Percentiles rank a stretch among this genome's conserved stretches.
Evolutionary conservation across 2,329 filamentous ascomycete species (phyloP).

Genomic region (Sporothrix brasiliensis): DNA sequence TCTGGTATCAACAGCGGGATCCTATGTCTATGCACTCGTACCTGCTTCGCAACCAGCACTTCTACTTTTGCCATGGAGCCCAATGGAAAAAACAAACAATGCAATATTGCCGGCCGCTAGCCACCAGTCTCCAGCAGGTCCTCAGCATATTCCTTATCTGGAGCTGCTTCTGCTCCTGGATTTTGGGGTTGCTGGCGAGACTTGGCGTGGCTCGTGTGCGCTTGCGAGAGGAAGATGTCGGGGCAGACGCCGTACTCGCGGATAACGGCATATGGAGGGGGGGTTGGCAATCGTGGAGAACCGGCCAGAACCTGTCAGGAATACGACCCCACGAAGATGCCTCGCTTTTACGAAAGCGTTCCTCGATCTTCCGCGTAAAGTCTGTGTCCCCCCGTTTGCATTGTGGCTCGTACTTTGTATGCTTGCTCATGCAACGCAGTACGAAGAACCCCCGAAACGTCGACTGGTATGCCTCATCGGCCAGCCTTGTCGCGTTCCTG

Average conservation of each 20-base stretch:
- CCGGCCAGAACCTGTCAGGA: not conserved
- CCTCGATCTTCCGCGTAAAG: constrained; percentile 21
- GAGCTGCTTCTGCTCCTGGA: not conserved
- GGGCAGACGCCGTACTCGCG: not conserved
- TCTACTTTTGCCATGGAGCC: not conserved
- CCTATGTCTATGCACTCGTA: not conserved
- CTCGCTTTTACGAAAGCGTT: constrained; percentile 5
- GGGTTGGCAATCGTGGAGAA: not conserved
- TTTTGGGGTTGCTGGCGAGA: constrained; percentile 5
- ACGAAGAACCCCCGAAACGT: too few relatives aligned
- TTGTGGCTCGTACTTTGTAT: too few relatives aligned
- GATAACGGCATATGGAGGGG: not conserved
- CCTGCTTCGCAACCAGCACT: not conserved
- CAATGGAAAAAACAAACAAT: not conserved
- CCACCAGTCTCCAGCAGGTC: not conserved
- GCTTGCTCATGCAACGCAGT: too few relatives aligned
- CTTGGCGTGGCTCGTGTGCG: constrained; percentile 17
- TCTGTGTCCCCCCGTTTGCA: not conserved
- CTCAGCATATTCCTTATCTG: not conserved
- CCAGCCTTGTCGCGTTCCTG: constrained; percentile 7
- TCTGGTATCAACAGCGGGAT: not conserved
- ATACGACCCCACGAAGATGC: constrained; percentile 18
- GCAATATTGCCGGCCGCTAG: not conserved
- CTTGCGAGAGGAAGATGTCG: not conserved
- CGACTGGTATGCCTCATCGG: not conserved